These are phyloP conservation scores for Pugionium cornutum DNA, from an alignment of 345 rosid genomes.

Conservation along the genomic window DNA sequence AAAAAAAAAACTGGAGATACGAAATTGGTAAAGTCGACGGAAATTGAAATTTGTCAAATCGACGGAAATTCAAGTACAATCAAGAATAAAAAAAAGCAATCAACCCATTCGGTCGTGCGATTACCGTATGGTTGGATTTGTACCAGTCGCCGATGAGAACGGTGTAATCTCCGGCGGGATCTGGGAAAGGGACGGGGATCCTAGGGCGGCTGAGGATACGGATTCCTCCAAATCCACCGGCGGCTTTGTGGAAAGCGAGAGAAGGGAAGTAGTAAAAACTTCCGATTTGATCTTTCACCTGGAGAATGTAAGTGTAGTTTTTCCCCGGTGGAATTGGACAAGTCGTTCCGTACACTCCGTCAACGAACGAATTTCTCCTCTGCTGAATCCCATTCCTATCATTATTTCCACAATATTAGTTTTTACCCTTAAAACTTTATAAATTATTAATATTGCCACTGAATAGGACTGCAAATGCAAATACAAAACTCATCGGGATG, in stretches of 20 bases:
- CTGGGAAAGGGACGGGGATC: conserved; percentile 69
- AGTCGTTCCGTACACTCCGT: conserved; percentile 82
- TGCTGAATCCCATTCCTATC: conserved; percentile 78
- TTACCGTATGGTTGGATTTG: conserved; percentile 72
- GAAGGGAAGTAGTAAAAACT: conserved; percentile 41
- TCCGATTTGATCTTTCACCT: conserved; percentile 77
- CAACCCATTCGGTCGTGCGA: neutral
- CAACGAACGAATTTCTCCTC: conserved; percentile 80
- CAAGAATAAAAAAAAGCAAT: neutral
- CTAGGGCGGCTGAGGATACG: conserved; percentile 68
- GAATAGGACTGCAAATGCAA: neutral
- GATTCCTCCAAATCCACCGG: conserved; percentile 74
- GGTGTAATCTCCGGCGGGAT: conserved; percentile 74
- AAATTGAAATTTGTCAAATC: neutral
- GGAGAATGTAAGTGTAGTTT: conserved; percentile 77
- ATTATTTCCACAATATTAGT: conserved; percentile 1
- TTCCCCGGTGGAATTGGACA: conserved; percentile 89
- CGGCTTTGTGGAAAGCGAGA: conserved; percentile 75
- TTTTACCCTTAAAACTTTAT: neutral
- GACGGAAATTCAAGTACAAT: neutral
- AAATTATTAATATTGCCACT: neutral
- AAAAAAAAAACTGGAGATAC: neutral
- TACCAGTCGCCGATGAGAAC: conserved; percentile 83
- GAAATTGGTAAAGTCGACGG: too few relatives aligned
- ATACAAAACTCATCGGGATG: neutral